Base-by-base conservation (phyloP, 192 early-diverging fungal genomes). In the Geosiphon pyriformis region DNA sequence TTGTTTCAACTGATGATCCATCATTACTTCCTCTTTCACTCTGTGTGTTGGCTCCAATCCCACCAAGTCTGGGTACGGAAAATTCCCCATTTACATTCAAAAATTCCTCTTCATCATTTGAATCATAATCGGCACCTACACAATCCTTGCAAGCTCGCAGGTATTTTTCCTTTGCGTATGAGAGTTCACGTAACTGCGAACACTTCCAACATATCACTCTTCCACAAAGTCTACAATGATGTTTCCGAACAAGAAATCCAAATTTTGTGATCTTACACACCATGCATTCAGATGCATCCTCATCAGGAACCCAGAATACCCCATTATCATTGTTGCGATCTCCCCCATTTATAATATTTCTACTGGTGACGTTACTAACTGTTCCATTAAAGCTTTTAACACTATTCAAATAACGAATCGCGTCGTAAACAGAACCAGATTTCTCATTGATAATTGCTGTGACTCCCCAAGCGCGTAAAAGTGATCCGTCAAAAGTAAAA, bases 161-260 rank as follows among this genome's bases (percentile, higher is more conserved):
- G 15, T 42, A 42, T 42, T 42, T 42, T 42, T 42, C 37, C 15
- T 42, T 6, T 42, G 7, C 37, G 15, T 42, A 42, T 10, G 37
- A 10, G 15, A 42, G 37, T 42, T 42, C 37, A 10, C 37, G 6
- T 42, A 15, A 10, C 70, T 11, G 68, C 59, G 85, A 87, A 65
- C 86, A 88, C 22, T 78, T 74, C 29, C 73, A 77, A 60, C 86
- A 87, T 2, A 87, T 73, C 1, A 87, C 77, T 8, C 82, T 74
- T 1, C 88, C 88, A 59, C 88, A 89, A 4, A 89, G 67, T 8
- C 88, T 76, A 57, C 88, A 89, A 65, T 89, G 88, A 62, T 89
- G 88, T 11, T 85, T 78, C 23, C 88, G 80, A 20, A 74, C 69
- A 2, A 74, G 22, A 35, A 74, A 68, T 0, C 73, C 73, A 33